Conservation (phyloP, 2,329 filamentous ascomycete species). For the Fusarium palustre region DNA sequence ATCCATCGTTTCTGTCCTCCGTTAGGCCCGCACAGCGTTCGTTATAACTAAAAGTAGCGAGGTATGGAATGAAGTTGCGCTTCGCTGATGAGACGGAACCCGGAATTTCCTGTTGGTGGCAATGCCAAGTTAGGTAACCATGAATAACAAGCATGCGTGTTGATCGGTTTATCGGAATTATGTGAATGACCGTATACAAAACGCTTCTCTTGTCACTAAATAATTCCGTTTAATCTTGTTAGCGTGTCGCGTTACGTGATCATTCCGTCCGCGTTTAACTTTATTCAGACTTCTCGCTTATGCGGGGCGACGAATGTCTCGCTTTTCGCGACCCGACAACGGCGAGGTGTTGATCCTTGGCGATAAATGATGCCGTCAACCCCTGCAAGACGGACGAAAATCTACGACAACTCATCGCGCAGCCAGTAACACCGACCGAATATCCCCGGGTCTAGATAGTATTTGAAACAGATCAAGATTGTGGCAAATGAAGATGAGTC, state of each 20-base stretch:
- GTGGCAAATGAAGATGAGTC: background rate
- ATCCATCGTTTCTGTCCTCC: too few species aligned
- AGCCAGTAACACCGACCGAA: background rate
- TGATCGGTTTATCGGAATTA: fast-evolving
- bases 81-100: background rate
- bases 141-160: background rate
- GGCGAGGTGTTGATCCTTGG: background rate
- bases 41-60: too few species aligned
- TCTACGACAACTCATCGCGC: too few species aligned
- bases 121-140: too few species aligned
- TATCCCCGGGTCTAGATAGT: fast-evolving
- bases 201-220: fast-evolving
- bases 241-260: background rate
- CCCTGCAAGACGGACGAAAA: fast-evolving
- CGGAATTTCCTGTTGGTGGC: background rate
- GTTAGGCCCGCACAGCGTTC: too few species aligned
- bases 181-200: background rate
- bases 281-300: background rate
- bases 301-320: background rate
- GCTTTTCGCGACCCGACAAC: slow-evolving; percentile 6
- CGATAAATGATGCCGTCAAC: background rate
- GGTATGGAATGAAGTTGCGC: too few species aligned
- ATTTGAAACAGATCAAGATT: background rate
- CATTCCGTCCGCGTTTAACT: background rate
- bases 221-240: background rate